Evolutionary conservation across 2,329 filamentous ascomycete species (phyloP).

Genomic region (Dothideomycetes sp.): DNA sequence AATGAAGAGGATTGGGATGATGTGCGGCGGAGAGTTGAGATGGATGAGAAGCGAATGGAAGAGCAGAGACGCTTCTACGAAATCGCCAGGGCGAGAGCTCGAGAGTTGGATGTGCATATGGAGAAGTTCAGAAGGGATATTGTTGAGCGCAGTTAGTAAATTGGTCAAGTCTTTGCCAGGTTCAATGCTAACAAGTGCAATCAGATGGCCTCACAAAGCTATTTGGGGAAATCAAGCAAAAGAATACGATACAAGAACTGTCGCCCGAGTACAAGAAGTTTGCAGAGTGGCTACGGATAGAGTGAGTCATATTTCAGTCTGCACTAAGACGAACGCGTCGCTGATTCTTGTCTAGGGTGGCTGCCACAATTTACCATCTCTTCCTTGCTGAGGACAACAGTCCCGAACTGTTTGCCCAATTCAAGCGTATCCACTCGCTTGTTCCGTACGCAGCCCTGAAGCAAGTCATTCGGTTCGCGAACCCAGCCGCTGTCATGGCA

Average conservation of each 20-base stretch:
- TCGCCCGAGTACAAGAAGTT: constrained; percentile 97
- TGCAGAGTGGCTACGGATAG: constrained; percentile 94
- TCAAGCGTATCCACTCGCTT: constrained; percentile 86
- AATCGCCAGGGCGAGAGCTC: constrained; percentile 78
- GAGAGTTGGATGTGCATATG: constrained; percentile 96
- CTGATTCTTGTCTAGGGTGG: constrained; percentile 42
- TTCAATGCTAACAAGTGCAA: constrained; percentile 30
- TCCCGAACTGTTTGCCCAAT: constrained; percentile 87
- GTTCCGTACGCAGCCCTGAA: constrained; percentile 90
- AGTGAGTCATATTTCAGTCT: constrained; percentile 32
- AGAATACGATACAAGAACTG: constrained; percentile 75
- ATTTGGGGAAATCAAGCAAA: constrained; percentile 86
- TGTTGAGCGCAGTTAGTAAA: constrained; percentile 56
- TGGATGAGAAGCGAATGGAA: constrained; percentile 80
- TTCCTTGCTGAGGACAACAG: constrained; percentile 98
- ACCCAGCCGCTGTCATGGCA: constrained; percentile 95
- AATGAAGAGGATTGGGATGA: constrained; percentile 78
- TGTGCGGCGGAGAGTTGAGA: constrained; percentile 63
- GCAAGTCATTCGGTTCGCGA: constrained; percentile 92
- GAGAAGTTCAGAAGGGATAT: constrained; percentile 63
- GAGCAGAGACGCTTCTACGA: constrained; percentile 95
- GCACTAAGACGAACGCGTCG: neutral
- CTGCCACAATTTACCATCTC: constrained; percentile 90
- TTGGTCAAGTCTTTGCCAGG: neutral
- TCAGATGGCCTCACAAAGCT: constrained; percentile 78